Conservation (phyloP, 192 early-diverging fungal species). For the Entophlyctis luteolus region DNA sequence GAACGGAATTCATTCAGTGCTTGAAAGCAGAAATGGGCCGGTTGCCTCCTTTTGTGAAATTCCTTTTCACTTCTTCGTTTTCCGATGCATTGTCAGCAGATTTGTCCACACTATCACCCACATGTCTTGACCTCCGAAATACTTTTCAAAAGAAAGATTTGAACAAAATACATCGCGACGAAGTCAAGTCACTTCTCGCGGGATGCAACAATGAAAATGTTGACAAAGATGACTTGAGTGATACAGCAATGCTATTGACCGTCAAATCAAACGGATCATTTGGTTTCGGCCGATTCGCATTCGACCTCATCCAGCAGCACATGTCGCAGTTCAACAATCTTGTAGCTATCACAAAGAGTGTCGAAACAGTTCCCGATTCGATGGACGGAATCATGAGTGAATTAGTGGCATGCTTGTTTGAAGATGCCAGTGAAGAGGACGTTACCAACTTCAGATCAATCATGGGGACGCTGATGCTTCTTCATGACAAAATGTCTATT, state of each 20-base stretch:
- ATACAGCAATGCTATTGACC: background rate
- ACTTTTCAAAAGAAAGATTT: constrained; percentile 8
- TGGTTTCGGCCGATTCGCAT: constrained; percentile 11
- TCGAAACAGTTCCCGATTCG: constrained; percentile 16
- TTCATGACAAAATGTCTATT: constrained; percentile 5
- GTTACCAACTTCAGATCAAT: background rate
- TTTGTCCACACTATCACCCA: background rate
- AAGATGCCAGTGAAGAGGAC: background rate
- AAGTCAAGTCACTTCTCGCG: background rate
- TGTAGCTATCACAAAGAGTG: too few species aligned
- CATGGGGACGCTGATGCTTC: background rate
- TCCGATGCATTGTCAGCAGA: background rate
- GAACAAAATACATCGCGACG: background rate
- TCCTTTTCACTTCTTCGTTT: background rate
- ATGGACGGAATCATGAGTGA: background rate
- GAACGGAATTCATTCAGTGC: background rate
- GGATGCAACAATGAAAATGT: background rate
- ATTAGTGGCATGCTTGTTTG: constrained; percentile 1
- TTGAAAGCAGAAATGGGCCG: background rate
- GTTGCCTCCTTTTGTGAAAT: constrained; percentile 12
- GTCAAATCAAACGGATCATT: background rate
- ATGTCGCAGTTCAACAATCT: background rate
- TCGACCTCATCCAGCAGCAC: background rate
- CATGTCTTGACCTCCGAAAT: constrained; percentile 12
- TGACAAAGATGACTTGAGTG: constrained; percentile 4